Evolutionary conservation across 768 basidiomycete species (phyloP), one percentile per base, ranked within the genome.

Genomic region (Lentinula aciculospora): DNA sequence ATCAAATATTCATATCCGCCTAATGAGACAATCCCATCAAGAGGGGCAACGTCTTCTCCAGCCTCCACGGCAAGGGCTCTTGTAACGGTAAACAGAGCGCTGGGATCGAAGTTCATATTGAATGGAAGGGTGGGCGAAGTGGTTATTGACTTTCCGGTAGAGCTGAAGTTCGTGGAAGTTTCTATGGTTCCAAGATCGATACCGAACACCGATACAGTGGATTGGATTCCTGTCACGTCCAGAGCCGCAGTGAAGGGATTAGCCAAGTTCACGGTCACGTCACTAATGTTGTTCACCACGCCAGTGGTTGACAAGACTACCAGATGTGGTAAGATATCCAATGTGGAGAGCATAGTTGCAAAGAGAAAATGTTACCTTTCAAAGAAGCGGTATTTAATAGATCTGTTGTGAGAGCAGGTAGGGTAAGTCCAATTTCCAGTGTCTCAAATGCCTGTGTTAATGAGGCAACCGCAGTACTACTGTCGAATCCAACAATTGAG

Each of bases 171-270:
- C 5, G 71, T 81, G 5, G 69, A 62, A 8, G 80, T 76, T 48
- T 78, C 71, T 60, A 91, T 89, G 21, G 74, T 77, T 0, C 88
- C 88, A 32, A 90, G 75, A 13, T 66, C 65, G 56, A 90, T 80
- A 1, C 85, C 86, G 56, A 81, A 82, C 8, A 81, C 79, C 8
- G 76, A 76, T 42, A 90, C 81, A n/a, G 74, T 81, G 2, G 86
- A 85, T 27, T 73, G 69, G 54, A 89, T 81, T 46, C 74, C 70
- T 3, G 81, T 86, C 59, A 90, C 81, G 28, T 72, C 67, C 36
- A 90, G 74, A 23, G 74, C 71, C 2, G 84, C 73, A 4, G 81
- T 83, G 71, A 91, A 90, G 3, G 87, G 88, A 66, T 91, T 89
- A 46, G 66, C 73, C 29, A 91, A 74, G 28, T 75, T 68, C 32